Conservation (phyloP, 164 flowering plant species). For the Liquidambar formosana region DNA sequence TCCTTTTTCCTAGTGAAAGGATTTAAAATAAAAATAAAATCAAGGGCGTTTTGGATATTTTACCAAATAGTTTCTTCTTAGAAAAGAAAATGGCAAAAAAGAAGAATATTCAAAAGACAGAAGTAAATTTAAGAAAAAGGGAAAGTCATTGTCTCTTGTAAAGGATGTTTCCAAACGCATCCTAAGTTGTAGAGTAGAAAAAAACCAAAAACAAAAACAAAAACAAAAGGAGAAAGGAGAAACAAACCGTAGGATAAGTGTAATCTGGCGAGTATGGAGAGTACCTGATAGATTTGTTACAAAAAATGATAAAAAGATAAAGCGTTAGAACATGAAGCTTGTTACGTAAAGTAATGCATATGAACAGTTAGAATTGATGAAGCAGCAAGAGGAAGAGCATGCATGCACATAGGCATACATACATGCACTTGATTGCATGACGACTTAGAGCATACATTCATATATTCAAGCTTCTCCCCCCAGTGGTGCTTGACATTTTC, state of each 20-base stretch:
- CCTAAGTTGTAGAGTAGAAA: slow-evolving; percentile 8
- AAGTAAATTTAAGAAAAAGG: not conserved
- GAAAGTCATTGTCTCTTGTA: slow-evolving; percentile 2
- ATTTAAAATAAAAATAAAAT: not conserved
- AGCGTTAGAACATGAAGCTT: not conserved
- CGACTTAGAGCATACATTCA: no score
- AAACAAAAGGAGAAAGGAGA: not conserved
- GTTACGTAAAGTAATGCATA: no score
- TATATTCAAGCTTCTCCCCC: no score
- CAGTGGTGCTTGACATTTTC: no score
- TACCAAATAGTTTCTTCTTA: not conserved
- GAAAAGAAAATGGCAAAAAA: not conserved
- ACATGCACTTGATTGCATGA: no score
- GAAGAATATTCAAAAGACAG: no score
- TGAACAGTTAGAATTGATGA: no score
- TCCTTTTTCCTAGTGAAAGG: no score
- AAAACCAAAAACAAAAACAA: no score
- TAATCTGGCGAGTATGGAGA: slow-evolving; percentile 75
- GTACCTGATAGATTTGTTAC: slow-evolving; percentile 49
- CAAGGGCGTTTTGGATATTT: not conserved
- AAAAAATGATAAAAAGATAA: not conserved
- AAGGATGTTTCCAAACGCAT: slow-evolving; percentile 11
- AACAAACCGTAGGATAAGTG: slow-evolving; percentile 71
- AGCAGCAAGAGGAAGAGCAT: no score
- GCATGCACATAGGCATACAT: no score